Evolutionary conservation across 768 basidiomycete genomes (phyloP).

Genomic region (Lactifluus volemus): DNA sequence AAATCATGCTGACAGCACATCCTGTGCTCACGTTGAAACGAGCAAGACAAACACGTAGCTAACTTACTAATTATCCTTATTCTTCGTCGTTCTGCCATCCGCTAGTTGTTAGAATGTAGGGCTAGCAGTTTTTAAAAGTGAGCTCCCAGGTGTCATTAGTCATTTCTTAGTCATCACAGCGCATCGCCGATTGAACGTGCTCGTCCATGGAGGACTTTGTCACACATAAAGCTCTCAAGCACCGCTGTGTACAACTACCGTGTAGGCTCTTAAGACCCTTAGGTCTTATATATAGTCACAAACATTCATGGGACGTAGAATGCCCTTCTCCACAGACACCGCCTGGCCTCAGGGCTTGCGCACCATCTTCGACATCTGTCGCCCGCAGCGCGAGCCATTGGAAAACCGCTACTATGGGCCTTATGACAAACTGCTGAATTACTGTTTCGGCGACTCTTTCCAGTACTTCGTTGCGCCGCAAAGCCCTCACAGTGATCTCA

Average conservation of each 20-base stretch:
- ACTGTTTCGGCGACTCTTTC: neutral
- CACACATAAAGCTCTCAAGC: too few relatives aligned
- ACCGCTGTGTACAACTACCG: too few relatives aligned
- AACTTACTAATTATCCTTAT: neutral
- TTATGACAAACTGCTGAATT: neutral
- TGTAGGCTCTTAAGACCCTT: too few relatives aligned
- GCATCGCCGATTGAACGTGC: too few relatives aligned
- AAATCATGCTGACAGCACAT: conserved; percentile 21
- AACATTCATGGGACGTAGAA: too few relatives aligned
- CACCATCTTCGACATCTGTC: neutral
- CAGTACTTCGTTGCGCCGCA: neutral
- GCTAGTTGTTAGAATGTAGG: too few relatives aligned
- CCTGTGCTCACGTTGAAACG: conserved; percentile 3
- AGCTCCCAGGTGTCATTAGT: too few relatives aligned
- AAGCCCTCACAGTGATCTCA: neutral
- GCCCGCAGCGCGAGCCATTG: too few relatives aligned
- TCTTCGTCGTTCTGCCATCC: neutral
- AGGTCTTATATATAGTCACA: too few relatives aligned
- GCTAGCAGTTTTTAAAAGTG: too few relatives aligned
- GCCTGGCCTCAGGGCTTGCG: neutral
- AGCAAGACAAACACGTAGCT: neutral
- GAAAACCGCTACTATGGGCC: neutral
- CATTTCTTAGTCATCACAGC: conserved; percentile 43
- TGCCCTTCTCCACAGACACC: neutral
- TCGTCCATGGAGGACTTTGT: too few relatives aligned